Conservation (phyloP, 2,329 filamentous ascomycete genomes). For the Bertia moriformis region DNA sequence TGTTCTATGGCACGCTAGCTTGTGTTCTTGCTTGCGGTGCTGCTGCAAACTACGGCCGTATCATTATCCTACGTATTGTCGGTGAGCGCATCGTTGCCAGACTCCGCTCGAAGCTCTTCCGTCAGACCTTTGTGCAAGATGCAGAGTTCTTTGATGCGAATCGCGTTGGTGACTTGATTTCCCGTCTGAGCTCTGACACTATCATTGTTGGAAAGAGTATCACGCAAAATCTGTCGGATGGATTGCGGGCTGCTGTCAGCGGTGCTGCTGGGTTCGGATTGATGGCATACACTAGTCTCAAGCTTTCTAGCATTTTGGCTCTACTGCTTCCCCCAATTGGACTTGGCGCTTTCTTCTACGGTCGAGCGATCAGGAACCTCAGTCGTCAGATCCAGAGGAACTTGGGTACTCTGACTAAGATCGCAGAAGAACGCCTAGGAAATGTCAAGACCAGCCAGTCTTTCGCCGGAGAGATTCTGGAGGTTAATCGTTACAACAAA, state of each 20-base stretch:
- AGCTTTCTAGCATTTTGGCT: conserved; percentile 73
- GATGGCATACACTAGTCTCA: conserved; percentile 91
- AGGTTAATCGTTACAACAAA: conserved; percentile 78
- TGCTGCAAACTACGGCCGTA: conserved; percentile 80
- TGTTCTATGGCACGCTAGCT: conserved; percentile 76
- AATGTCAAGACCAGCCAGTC: conserved; percentile 95
- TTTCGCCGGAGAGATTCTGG: conserved; percentile 83
- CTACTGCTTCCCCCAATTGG: conserved; percentile 85
- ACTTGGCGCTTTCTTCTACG: conserved; percentile 80
- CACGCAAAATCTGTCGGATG: conserved; percentile 92
- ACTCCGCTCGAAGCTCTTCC: conserved; percentile 76
- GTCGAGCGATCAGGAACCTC: conserved; percentile 72
- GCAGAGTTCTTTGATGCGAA: conserved; percentile 99
- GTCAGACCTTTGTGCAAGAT: conserved; percentile 87
- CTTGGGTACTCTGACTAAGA: conserved; percentile 82
- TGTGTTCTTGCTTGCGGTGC: conserved; percentile 70
- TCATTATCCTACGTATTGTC: conserved; percentile 83
- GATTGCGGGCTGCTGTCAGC: conserved; percentile 78
- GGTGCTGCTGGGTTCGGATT: conserved; percentile 77
- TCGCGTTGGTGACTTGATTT: conserved; percentile 88
- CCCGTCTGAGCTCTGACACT: conserved; percentile 84
- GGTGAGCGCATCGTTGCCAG: conserved; percentile 88
- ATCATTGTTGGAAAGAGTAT: conserved; percentile 98
- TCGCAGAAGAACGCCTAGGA: conserved; percentile 91
- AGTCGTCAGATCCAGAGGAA: conserved; percentile 90